These are phyloP conservation scores for Narthecium ossifragum DNA, from an alignment of 106 monocot species.

Conservation along the genomic window DNA sequence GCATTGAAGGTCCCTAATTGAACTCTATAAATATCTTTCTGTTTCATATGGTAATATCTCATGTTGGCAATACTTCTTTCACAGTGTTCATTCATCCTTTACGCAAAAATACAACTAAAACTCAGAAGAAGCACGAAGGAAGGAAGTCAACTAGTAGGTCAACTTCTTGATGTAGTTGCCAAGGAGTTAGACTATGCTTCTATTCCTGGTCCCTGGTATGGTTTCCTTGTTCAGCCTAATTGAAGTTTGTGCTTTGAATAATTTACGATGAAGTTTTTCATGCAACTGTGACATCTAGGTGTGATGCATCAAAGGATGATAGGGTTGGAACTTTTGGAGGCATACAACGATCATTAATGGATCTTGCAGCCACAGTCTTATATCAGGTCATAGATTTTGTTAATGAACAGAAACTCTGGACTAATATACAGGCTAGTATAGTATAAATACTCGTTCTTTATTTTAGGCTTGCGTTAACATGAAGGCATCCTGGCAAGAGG, in stretches of 20 bases:
- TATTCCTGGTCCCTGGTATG: conserved; percentile 23
- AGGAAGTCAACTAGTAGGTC: conserved; percentile 35
- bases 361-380: conserved; percentile 66
- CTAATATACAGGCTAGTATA: too few species aligned
- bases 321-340: conserved; percentile 34
- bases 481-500: conserved; percentile 24
- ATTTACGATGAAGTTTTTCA: too few species aligned
- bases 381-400: conserved; percentile 74
- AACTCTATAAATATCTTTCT: conserved; percentile 7
- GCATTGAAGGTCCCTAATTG: conserved; percentile 50
- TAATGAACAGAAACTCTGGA: too few species aligned
- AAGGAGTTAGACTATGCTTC: conserved; percentile 68
- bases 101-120: conserved; percentile 55
- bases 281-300: conserved; percentile 32
- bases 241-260: too few species aligned
- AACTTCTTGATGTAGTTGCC: conserved; percentile 61
- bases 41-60: not conserved
- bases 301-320: conserved; percentile 61
- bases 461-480: conserved; percentile 45
- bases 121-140: conserved; percentile 38
- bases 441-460: too few species aligned
- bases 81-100: conserved; percentile 62
- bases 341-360: conserved; percentile 49
- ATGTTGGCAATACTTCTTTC: conserved; percentile 9
- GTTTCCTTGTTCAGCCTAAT: conserved; percentile 19